phyloP scores from a whole-genome alignment of 2,329 filamentous ascomycete species.

The Beauveria brongniartii region DNA sequence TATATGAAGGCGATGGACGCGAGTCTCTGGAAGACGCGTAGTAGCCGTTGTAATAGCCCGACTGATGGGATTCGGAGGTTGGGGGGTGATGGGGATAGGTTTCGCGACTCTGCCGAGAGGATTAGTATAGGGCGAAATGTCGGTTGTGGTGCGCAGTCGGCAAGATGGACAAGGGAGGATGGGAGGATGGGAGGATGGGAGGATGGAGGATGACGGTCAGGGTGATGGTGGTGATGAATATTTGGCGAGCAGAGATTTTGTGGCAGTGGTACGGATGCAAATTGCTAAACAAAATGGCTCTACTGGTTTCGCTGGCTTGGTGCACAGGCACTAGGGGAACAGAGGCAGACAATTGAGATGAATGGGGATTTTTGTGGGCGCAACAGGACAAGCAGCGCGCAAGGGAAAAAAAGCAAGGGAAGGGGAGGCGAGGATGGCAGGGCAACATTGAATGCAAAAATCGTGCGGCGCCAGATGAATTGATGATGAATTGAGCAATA shows the following conservation, averaged over 20 bases:
- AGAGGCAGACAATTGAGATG: slow-evolving; percentile 7
- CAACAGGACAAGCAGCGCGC: not conserved
- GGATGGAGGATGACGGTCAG: slow-evolving; percentile 2
- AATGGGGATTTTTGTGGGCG: slow-evolving; percentile 10
- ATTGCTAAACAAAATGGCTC: not conserved
- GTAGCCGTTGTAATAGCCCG: slow-evolving; percentile 40
- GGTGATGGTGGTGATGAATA: slow-evolving; percentile 2
- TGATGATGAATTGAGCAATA: slow-evolving; percentile 10
- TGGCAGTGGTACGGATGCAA: not conserved
- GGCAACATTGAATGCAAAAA: not conserved
- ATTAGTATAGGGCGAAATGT: slow-evolving; percentile 15
- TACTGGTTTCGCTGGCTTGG: not conserved
- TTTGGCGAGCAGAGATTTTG: slow-evolving; percentile 1
- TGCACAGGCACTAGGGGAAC: slow-evolving; percentile 8
- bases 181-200: slow-evolving; percentile 13
- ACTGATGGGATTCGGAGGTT: slow-evolving; percentile 32
- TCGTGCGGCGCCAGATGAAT: not conserved
- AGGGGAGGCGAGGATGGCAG: not conserved
- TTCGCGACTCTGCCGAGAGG: slow-evolving; percentile 37
- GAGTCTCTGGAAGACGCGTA: slow-evolving; percentile 36
- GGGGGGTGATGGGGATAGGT: slow-evolving; percentile 38
- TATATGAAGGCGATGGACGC: slow-evolving; percentile 30
- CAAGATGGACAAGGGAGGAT: slow-evolving; percentile 11
- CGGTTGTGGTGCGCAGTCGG: slow-evolving; percentile 12
- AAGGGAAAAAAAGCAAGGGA: not conserved